Percentiles rank a stretch among this genome's conserved stretches.
Conservation (phyloP, 2,329 filamentous ascomycete genomes). For the Talaromyces verruculosus region DNA sequence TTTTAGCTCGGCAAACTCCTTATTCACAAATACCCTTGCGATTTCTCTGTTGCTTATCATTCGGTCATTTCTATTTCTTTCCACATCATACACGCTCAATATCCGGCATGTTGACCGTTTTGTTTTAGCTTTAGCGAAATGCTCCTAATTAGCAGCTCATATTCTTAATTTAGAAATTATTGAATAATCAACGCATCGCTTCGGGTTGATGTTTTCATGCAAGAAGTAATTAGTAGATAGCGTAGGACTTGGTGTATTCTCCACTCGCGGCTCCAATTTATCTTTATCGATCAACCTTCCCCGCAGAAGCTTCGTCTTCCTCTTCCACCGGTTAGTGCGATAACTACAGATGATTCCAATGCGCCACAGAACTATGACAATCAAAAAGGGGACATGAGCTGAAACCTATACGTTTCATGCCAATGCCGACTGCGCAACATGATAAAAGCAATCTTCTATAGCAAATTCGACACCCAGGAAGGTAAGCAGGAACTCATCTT, state of each 20-base stretch:
- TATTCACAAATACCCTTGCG: constrained; percentile 20
- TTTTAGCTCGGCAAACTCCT: constrained; percentile 13
- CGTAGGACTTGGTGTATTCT: not conserved
- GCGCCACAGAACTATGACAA: not conserved
- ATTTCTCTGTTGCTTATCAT: constrained; percentile 13
- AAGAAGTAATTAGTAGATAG: not conserved
- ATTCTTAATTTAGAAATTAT: constrained; percentile 6
- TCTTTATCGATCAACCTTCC: constrained; percentile 3
- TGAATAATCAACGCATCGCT: not conserved
- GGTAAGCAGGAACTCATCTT: constrained; percentile 35
- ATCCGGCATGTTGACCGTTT: constrained; percentile 18
- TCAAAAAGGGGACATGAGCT: not conserved
- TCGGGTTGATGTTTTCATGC: not conserved
- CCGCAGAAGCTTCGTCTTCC: constrained; percentile 5
- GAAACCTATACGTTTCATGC: not conserved
- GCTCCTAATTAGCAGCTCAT: not conserved
- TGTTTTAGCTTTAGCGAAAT: not conserved
- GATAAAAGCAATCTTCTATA: constrained; percentile 67
- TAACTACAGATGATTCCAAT: not conserved
- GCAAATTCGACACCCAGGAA: constrained; percentile 63
- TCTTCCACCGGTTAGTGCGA: not conserved
- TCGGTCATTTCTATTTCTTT: constrained; percentile 1
- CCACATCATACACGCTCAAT: constrained; percentile 13
- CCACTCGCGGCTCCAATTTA: not conserved
- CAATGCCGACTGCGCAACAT: constrained; percentile 39